Base-by-base conservation (phyloP, 2,329 filamentous ascomycete genomes). In the Clonostachys sp. region DNA sequence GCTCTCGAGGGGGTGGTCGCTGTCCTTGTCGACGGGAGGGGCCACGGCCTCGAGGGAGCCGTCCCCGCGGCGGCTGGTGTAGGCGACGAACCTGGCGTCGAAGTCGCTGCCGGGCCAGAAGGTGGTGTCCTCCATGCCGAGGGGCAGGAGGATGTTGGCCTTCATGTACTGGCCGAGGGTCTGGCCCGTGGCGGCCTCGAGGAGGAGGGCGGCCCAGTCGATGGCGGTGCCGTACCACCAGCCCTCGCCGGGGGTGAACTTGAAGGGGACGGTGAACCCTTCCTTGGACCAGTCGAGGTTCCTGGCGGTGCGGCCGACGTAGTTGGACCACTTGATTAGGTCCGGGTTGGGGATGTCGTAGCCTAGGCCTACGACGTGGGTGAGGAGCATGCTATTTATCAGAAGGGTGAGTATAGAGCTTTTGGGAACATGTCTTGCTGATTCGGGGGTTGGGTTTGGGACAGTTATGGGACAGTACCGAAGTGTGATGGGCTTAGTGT, bases 141-240 rank as follows among this genome's bases (percentile, higher is more conserved):
- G 55, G 2, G 64, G 66, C 4, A 50, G 50, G n/a, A 71, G 63
- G 16, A 73, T 54, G 54, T 69, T 53, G 43, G 57, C 46, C 34
- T 61, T 52, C 61, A 70, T 65, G 58, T 69, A 72, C 6, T 51
- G 53, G 1, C 62, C 62, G 5, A 78, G 56, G 1, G 50, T 53
- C 45, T 61, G 53, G 8, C 64, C 64, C 0, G 66, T 70, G 6
- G 72, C 41, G 5, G 57, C 57, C 54, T 76, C 69, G 5, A 79
- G 58, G 1, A 70, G 58, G 5, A 68, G 49, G 4, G 72, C 74
- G 1, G 70, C 74, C 65, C 72, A 79, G 60, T 80, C 76, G 40
- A 70, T 48, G 0, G 61, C 59, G 5, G 64, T 55, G 5, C 76
- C 74, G 48, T 80, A 81, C 34, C 58, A 61, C 75, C 75, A 81